Conservation (phyloP, 2,329 filamentous ascomycete genomes). For the Alternaria alternata region DNA sequence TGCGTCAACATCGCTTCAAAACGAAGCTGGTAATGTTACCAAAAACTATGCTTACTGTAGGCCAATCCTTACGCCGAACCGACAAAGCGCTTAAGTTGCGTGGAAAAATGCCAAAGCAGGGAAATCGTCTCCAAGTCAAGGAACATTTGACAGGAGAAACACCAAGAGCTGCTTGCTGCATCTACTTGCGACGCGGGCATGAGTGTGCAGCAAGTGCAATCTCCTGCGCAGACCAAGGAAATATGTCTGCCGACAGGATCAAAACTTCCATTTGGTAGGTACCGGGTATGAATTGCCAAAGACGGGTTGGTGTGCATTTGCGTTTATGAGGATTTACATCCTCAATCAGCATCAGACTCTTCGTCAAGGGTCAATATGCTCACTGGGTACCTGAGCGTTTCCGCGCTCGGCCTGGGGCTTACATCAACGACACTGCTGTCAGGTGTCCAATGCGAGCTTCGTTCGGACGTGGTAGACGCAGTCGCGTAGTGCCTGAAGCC, state of each 20-base stretch:
- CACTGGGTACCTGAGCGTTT: constrained; percentile 44
- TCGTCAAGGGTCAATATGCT: constrained; percentile 36
- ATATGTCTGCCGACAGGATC: neutral
- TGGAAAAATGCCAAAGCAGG: neutral
- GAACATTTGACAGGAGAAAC: neutral
- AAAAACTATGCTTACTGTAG: neutral
- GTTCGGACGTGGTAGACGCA: constrained; percentile 31
- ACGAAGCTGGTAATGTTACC: neutral
- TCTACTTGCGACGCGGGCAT: neutral
- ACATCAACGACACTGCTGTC: constrained; percentile 51
- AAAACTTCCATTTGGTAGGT: neutral
- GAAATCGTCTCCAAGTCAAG: neutral
- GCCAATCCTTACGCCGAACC: neutral
- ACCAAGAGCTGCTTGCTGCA: neutral
- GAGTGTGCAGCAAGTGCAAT: neutral
- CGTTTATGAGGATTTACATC: neutral
- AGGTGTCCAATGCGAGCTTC: constrained; percentile 47
- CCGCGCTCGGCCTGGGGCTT: constrained; percentile 49
- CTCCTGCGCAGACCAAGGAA: neutral
- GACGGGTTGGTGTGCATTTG: constrained; percentile 9
- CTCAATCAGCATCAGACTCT: constrained; percentile 27
- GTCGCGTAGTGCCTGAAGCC: constrained; percentile 52
- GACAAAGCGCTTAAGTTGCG: neutral
- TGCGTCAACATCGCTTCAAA: neutral
- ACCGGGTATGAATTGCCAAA: constrained; percentile 9